Evolutionary conservation across 2,329 filamentous ascomycete species (phyloP).

Genomic region (Cadophora sp.): DNA sequence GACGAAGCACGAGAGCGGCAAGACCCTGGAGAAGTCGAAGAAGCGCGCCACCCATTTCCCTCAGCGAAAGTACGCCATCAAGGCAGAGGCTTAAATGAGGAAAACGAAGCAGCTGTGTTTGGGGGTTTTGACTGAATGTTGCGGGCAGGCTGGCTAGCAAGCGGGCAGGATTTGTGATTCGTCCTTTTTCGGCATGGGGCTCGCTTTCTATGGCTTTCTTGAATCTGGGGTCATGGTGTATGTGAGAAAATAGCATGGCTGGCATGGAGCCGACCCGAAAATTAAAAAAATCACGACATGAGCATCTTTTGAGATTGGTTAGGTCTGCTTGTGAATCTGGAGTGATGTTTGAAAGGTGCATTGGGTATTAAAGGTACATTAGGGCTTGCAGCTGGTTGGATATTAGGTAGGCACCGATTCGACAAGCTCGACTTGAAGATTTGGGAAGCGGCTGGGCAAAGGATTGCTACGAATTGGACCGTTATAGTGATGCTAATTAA

Average conservation of each 20-base stretch:
- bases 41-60: slow-evolving; percentile 97
- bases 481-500: too few relatives aligned
- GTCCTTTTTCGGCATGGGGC: slow-evolving; percentile 37
- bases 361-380: too few relatives aligned
- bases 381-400: background rate
- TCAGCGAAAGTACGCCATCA: slow-evolving; percentile 98
- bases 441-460: background rate
- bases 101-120: slow-evolving; percentile 23
- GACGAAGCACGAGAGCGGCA: slow-evolving; percentile 86
- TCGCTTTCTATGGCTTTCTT: slow-evolving; percentile 35
- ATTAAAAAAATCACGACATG: slow-evolving; percentile 42
- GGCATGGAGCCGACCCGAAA: slow-evolving; percentile 38
- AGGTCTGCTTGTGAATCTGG: slow-evolving; percentile 1
- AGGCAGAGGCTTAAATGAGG: slow-evolving; percentile 55
- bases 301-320: slow-evolving; percentile 33
- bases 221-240: slow-evolving; percentile 40
- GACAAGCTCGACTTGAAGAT: background rate
- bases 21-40: slow-evolving; percentile 91
- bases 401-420: background rate
- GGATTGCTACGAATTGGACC: too few relatives aligned
- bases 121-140: background rate
- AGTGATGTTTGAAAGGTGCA: background rate
- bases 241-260: slow-evolving; percentile 45
- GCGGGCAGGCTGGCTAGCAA: slow-evolving; percentile 21
- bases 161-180: slow-evolving; percentile 25